Evolutionary conservation across 805 yeast genomes (phyloP), one percentile per base, ranked within the genome.

Genomic region (Kazachstania viticola): DNA sequence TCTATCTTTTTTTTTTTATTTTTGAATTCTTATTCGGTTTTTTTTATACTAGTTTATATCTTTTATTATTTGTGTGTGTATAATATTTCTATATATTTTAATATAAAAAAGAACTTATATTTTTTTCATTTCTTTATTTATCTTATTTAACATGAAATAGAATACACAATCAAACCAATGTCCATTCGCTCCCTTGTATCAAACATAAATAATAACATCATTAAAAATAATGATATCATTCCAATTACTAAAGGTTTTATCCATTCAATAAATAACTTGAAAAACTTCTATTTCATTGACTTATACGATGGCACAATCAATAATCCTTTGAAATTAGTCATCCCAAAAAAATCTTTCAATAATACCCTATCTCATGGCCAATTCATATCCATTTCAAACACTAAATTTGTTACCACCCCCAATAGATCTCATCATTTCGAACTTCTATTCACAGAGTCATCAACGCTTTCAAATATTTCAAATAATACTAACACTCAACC

Each of bases 281-380:
- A 85, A 49, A 79, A 76, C 33, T 65, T 81, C 4, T 79, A 84
- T 1, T 91, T 91, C 54, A 60, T 85, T 4, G 94, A 84, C 46
- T 41, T 91, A 9, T 58, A 69, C 2, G 97, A 91, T 51, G 97
- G 97, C 1, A 67, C 91, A 0, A 60, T 71, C 2, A 58, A 66
- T 21, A 39, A 59, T 18, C 64, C 69, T 12, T 49, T 87, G 35
- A 71, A 68, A 46, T 68, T 83, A 35, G 73, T 76, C 0, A 55
- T 76, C 4, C 54, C 32, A 3, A 27, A 29, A 4, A 27, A 28
- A 14, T 15, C 12, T 5, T 7, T 14, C 13, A 54, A 57, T 2
- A 38, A 32, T 3, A 24, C 37, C 29, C 59, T 9, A 41, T 50
- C 1, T 39, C 34, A 13, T 29, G 31, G 11, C 24, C 62, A 68